phyloP scores from a whole-genome alignment of 805 yeast genomes.

The Starmerella davenportii region DNA sequence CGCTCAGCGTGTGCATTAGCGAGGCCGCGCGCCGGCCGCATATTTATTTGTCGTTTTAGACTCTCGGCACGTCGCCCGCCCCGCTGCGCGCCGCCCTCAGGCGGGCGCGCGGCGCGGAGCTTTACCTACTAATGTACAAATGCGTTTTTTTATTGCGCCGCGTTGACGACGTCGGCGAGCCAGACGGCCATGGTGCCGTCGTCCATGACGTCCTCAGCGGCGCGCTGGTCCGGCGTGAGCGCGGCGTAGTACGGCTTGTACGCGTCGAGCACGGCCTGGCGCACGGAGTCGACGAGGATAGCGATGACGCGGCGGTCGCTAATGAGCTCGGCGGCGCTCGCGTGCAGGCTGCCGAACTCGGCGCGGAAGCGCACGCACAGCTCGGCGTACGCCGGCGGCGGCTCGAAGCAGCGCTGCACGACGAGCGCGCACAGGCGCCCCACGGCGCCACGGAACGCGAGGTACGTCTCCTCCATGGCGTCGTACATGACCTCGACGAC shows the following conservation, averaged over 20 bases:
- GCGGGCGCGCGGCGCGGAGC: no score
- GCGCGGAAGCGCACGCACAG: slow-evolving; percentile 34
- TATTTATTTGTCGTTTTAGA: no score
- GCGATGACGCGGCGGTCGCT: slow-evolving; percentile 35
- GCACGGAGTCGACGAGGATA: slow-evolving; percentile 45
- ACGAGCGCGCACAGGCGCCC: slow-evolving; percentile 10
- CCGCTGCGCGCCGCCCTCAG: no score
- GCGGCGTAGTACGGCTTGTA: slow-evolving; percentile 36
- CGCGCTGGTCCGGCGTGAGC: slow-evolving; percentile 17
- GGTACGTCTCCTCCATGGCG: slow-evolving; percentile 53
- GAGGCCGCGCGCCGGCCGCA: no score
- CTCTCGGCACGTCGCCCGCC: no score
- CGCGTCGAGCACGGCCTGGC: slow-evolving; percentile 37
- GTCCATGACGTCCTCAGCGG: slow-evolving; percentile 38
- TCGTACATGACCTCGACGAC: slow-evolving; percentile 71
- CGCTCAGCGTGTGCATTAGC: no score
- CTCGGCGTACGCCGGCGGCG: background rate
- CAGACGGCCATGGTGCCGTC: slow-evolving; percentile 41
- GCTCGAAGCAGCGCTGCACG: slow-evolving; percentile 24
- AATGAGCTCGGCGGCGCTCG: slow-evolving; percentile 55
- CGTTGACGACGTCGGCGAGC: slow-evolving; percentile 23
- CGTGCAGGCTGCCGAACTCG: slow-evolving; percentile 31
- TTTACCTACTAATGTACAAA: no score
- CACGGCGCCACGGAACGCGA: slow-evolving; percentile 53
- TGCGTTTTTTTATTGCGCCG: no score